These are phyloP conservation scores for Pholiota molesta DNA, from an alignment of 768 basidiomycete genomes.

Conservation along the genomic window DNA sequence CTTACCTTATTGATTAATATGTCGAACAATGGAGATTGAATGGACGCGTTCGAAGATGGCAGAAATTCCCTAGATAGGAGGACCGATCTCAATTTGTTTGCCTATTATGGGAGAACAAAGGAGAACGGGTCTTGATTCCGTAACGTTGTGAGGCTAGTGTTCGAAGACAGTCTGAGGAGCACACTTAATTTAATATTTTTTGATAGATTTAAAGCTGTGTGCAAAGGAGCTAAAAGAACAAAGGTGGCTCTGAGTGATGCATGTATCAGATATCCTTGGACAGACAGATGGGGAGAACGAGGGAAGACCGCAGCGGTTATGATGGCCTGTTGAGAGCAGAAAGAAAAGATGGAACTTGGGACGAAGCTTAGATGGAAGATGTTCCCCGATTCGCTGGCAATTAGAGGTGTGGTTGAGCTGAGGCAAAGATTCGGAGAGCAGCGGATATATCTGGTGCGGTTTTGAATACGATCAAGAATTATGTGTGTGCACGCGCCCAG, in stretches of 20 bases:
- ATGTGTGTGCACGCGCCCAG: neutral
- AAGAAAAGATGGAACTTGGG: neutral
- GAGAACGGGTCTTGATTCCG: neutral
- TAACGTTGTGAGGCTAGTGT: neutral
- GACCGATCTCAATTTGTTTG: neutral
- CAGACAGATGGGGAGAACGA: conserved; percentile 2
- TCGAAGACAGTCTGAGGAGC: too few relatives aligned
- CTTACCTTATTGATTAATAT: neutral
- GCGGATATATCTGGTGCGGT: neutral
- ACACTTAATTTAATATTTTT: neutral
- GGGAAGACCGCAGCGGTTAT: neutral
- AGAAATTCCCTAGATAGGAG: neutral
- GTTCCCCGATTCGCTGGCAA: neutral
- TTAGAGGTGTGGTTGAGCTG: neutral
- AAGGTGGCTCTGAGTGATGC: neutral
- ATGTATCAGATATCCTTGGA: conserved; percentile 1
- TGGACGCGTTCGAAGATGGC: neutral
- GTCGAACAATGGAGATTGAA: conserved; percentile 3
- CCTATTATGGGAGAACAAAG: neutral
- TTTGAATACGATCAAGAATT: neutral
- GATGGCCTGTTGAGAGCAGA: neutral
- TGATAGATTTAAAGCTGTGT: neutral
- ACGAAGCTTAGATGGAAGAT: neutral
- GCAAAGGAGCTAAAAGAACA: neutral
- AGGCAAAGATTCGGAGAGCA: neutral